Conservation (phyloP, 805 yeast species). For the Yamadazyma philogaea region DNA sequence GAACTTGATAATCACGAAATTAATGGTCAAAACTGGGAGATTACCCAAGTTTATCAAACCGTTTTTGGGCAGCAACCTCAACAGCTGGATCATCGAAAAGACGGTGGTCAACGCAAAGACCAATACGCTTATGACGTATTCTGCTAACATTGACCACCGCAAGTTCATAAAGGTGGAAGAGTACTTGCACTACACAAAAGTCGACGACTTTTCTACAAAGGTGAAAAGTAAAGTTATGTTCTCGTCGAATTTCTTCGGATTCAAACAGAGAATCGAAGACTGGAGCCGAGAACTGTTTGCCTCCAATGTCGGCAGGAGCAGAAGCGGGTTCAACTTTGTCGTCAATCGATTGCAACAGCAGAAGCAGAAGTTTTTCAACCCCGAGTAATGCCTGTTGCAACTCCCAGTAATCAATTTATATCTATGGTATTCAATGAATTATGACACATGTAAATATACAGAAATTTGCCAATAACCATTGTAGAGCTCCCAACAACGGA, state of each 20-base stretch:
- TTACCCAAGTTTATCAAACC: conserved; percentile 79
- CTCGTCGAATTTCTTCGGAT: conserved; percentile 63
- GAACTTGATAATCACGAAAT: conserved; percentile 64
- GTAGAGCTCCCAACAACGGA: neutral
- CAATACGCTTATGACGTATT: conserved; percentile 60
- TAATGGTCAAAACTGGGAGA: conserved; percentile 75
- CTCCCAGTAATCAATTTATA: no score
- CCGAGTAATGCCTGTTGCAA: no score
- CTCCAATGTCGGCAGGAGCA: conserved; percentile 61
- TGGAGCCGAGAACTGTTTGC: conserved; percentile 76
- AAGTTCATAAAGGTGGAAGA: conserved; percentile 78
- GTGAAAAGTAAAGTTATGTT: conserved; percentile 66
- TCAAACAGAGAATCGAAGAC: conserved; percentile 71
- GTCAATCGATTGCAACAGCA: conserved; percentile 56
- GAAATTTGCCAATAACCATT: neutral
- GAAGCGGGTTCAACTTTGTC: conserved; percentile 73
- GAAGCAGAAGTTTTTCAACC: conserved; percentile 1
- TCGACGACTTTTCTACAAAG: conserved; percentile 33
- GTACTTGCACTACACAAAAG: conserved; percentile 51
- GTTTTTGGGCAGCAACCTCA: conserved; percentile 63
- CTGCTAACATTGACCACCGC: conserved; percentile 81
- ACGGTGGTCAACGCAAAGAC: conserved; percentile 64
- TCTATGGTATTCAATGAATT: neutral
- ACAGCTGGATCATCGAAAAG: conserved; percentile 80
- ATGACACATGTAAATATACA: neutral